Evolutionary conservation across 2,329 filamentous ascomycete genomes (phyloP), one percentile per base, ranked within the genome.

Genomic region (Epichloe coenophiala): DNA sequence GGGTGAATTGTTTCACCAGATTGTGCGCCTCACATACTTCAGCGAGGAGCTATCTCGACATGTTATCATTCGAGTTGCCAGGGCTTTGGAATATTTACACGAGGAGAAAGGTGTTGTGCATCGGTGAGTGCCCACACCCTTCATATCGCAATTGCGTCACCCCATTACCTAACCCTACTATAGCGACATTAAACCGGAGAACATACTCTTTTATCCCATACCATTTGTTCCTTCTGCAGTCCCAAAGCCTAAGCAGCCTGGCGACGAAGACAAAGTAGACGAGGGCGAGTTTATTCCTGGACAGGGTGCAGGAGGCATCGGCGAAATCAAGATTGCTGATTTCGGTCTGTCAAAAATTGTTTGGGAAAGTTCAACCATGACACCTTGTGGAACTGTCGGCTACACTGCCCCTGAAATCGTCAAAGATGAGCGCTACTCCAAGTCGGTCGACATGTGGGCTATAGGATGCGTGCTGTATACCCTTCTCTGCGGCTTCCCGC

Each of bases 381-480:
- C 93, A 3, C 93, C 93, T n/a, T 98, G 93, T 66, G 93, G 93
- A 52, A 98, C 93, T 0, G 93, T 97, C 51, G 93, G 93, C 42
- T 98, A 98, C 70, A 97, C 93, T 4, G 93, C 93, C 3, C 93
- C 93, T 7, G 93, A 98, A 65, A 98, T 98, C 55, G 93, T 98
- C 65, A 97, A 97, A 70, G 93, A 98, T 68, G 93, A 98, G 70
- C 82, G 90, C 21, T 98, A 98, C 68, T 97, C 91, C 38, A 98
- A 97, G 74, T 94, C 88, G 47, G 93, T 98, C 44, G 93, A 98
- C 63, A 98, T 98, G 93, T 98, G 93, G 93, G 93, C 93, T 3
- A 70, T 98, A 35, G 93, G 93, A 13, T 98, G 93, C 65, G 93
- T 98, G 11, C 75, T 98, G 5, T 98, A 98, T 72, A 98, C 93